Base-by-base conservation (phyloP, 345 rosid species). In the Trapa incisa region DNA sequence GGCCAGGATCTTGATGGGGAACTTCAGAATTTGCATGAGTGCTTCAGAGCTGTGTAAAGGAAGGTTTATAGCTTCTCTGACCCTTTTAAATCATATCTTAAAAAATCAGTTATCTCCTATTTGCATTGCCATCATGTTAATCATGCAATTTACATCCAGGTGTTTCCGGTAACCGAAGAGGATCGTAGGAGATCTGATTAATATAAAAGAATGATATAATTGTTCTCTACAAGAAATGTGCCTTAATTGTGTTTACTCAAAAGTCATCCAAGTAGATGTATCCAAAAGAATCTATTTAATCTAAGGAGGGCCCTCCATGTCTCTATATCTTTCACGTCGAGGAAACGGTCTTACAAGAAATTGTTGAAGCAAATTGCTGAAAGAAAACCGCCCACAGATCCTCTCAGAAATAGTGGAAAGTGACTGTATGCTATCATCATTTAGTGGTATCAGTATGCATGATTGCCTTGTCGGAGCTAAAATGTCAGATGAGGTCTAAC, bases 131-230 rank as follows among this genome's bases (percentile, higher is more conserved):
- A 11, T 14, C 37, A 8, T 11, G 50, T 42, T 64, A 65, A 41
- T 65, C 3, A 7, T 45, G 48, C 13, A 11, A 45, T 4, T 6
- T 6, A 45, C 13, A 13, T 3, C 2, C 17, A 33, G 9, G 37
- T 64, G 11, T 72, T 71, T 71, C 79, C 83, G 87, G 84, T 88
- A 65, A 89, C 97, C 29, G 87, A 80, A 74, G 89, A 85, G 66
- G 96, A 89, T 75, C 86, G 91, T 65, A 83, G 97, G 76, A 97
- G 97, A 13, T 94, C 96, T 60, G 90, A 89, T 72, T 87, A 90
- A 2, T 96, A 2, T 96, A 94, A 84, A 86, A 85, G 86, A 86
- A 80, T 66, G 97, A 94, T 74, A 76, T 94, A 81, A 81, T 91
- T 75, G 87, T 85, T 66, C 81, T 91, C 36, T 89, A 80, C 53